A percentile compares a stretch with the other conserved stretches of the same genome.
These are phyloP conservation scores for Jacaranda copaia DNA, from an alignment of 257 asterid genomes.

Conservation along the genomic window DNA sequence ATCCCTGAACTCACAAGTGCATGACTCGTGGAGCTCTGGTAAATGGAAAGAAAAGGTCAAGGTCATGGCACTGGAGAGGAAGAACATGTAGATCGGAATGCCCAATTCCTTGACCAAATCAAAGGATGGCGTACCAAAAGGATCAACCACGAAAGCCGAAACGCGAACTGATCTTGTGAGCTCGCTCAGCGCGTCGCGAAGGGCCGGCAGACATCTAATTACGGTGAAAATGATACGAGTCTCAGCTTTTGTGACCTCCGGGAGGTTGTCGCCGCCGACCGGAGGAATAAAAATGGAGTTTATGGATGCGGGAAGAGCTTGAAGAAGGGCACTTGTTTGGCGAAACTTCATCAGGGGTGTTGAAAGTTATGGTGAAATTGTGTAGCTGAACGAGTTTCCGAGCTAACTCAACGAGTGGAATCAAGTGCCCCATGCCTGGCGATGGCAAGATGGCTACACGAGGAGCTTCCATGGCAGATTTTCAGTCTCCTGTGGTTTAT, in stretches of 20 bases:
- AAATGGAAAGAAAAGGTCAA: conserved; percentile 50
- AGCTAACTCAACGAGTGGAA: conserved; percentile 59
- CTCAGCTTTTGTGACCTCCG: conserved; percentile 35
- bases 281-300: conserved; percentile 55
- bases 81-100: conserved; percentile 52
- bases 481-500: neutral
- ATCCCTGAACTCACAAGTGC: conserved; percentile 51
- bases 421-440: conserved; percentile 78
- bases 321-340: conserved; percentile 38
- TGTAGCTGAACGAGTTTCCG: conserved; percentile 46
- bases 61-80: conserved; percentile 49
- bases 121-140: conserved; percentile 53
- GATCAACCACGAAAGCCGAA: conserved; percentile 61
- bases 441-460: conserved; percentile 56
- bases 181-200: conserved; percentile 31
- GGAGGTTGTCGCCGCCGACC: conserved; percentile 39
- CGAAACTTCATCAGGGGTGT: conserved; percentile 50
- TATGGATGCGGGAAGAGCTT: conserved; percentile 42
- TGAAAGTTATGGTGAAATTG: conserved; percentile 43
- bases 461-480: conserved; percentile 16
- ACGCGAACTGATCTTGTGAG: conserved; percentile 12
- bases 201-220: conserved; percentile 45
- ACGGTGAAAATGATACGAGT: conserved; percentile 45
- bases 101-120: conserved; percentile 48
- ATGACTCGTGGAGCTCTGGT: conserved; percentile 45